Conservation (phyloP, 768 basidiomycete species). For the Lactarius sanguifluus region DNA sequence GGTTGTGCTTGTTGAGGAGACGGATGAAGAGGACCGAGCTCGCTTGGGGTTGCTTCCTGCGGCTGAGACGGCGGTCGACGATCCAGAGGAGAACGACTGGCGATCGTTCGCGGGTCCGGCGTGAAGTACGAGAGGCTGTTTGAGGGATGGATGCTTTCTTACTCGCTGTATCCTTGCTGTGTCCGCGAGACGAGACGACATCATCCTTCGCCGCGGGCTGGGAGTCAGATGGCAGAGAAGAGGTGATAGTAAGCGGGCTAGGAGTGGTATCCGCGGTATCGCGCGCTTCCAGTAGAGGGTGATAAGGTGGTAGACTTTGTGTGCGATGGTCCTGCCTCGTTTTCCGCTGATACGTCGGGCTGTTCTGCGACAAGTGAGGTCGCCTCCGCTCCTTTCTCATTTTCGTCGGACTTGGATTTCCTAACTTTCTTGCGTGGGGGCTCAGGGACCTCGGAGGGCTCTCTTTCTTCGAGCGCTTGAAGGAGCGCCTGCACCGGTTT, state of each 20-base stretch:
- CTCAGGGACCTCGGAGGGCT: slow-evolving; percentile 22
- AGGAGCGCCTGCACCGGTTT: slow-evolving; percentile 20
- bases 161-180: slow-evolving; percentile 11
- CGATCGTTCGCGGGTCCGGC: slow-evolving; percentile 19
- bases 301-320: slow-evolving; percentile 4
- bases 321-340: slow-evolving; percentile 12
- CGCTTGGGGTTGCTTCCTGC: slow-evolving; percentile 19
- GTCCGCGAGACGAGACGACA: slow-evolving; percentile 16
- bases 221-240: slow-evolving; percentile 22
- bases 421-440: slow-evolving; percentile 26
- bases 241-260: slow-evolving; percentile 26
- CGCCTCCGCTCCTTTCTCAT: slow-evolving; percentile 14
- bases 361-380: background rate
- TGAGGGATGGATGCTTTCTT: slow-evolving; percentile 11
- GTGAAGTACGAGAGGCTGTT: slow-evolving; percentile 19
- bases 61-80: slow-evolving; percentile 27
- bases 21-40: slow-evolving; percentile 28
- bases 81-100: slow-evolving; percentile 26
- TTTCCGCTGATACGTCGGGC: background rate
- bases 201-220: slow-evolving; percentile 16
- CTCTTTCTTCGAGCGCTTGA: slow-evolving; percentile 15
- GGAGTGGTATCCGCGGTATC: slow-evolving; percentile 20
- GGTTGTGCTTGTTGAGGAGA: slow-evolving; percentile 24
- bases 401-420: slow-evolving; percentile 15
- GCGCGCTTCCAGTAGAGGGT: slow-evolving; percentile 5